phyloP scores from a whole-genome alignment of 2,329 filamentous ascomycete genomes.

The Elsinoe batatas region DNA sequence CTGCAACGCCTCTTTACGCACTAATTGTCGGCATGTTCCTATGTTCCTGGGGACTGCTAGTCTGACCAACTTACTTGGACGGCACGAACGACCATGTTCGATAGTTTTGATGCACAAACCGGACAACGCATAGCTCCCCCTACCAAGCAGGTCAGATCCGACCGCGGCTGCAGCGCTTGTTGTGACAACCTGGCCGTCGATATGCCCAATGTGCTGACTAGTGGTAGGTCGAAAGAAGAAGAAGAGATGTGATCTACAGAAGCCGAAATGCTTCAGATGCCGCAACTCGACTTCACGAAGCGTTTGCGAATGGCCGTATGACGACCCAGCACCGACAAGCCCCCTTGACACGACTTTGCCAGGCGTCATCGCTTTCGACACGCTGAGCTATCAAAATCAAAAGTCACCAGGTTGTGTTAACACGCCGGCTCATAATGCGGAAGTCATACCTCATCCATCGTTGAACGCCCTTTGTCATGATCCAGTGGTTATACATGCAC shows the following conservation, averaged over 20 bases:
- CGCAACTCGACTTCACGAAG: slow-evolving; percentile 17
- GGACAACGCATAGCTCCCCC: slow-evolving; percentile 13
- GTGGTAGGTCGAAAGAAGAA: slow-evolving; percentile 18
- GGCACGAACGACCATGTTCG: slow-evolving; percentile 15
- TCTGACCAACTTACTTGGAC: neutral
- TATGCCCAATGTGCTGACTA: neutral
- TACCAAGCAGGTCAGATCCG: slow-evolving; percentile 10
- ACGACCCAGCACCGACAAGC: neutral
- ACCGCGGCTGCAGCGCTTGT: slow-evolving; percentile 18
- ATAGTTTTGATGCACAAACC: slow-evolving; percentile 16
- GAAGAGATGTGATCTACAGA: slow-evolving; percentile 18
- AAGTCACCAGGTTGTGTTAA: neutral
- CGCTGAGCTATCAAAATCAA: neutral
- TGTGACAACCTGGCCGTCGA: slow-evolving; percentile 1
- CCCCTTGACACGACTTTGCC: neutral
- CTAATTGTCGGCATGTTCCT: slow-evolving; percentile 4
- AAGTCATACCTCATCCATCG: neutral
- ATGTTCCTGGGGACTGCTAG: neutral
- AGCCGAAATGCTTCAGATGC: slow-evolving; percentile 17
- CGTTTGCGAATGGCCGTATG: slow-evolving; percentile 15
- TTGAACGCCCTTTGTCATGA: slow-evolving; percentile 5
- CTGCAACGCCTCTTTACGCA: neutral
- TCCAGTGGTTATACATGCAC: slow-evolving; percentile 7
- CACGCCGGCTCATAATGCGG: neutral
- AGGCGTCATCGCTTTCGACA: neutral